Base-by-base conservation (phyloP, 1,139 yeast species). In the Blastobotrys petasosporus region DNA sequence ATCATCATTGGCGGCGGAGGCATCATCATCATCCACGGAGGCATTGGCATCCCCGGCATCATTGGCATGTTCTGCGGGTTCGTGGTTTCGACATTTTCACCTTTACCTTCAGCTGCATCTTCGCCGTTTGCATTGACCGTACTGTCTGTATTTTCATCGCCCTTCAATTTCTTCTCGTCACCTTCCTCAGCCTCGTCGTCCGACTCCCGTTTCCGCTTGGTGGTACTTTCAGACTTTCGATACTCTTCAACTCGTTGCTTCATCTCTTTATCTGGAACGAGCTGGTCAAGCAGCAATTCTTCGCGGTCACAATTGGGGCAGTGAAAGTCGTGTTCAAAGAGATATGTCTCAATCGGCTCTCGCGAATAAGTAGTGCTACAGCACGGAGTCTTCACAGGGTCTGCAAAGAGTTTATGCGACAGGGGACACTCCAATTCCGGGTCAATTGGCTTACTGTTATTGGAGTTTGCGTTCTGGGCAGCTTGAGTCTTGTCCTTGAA, bases 321-420 rank as follows among this genome's bases (percentile, higher is more conserved):
- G 41, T 79, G 80, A 68, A 92, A 92, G 61, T 92, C 97, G 48
- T 80, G 77, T 37, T 86, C 95, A 48, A 92, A 74, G 37, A 92
- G 67, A 3, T 76, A 66, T 56, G 81, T 83, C 60, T 92, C 97
- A 52, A 92, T 80, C 51, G 75, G 67, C 4, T 68, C 70, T 48
- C 79, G 76, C 11, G 94, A 77, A 51, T 77, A 79, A 0, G 74
- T 63, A 42, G 70, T 75, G 16, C 70, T 67, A 62, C 98, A 92
- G 62, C 95, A 86, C 37, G 94, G 94, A 1, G 95, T 88, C 64
- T 73, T 78, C n/a, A 85, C 94, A 0, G 97, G 95, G 29, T 79
- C 71, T 23, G 67, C 73, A 61, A 87, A 72, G 7, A 88, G 67
- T 46, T 77, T 79, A 28, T 77, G 76, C 1, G 80, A 73, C n/a